These are phyloP conservation scores for Hemisphaericaspora subhashii DNA, from an alignment of 1,139 yeast genomes.

Conservation along the genomic window DNA sequence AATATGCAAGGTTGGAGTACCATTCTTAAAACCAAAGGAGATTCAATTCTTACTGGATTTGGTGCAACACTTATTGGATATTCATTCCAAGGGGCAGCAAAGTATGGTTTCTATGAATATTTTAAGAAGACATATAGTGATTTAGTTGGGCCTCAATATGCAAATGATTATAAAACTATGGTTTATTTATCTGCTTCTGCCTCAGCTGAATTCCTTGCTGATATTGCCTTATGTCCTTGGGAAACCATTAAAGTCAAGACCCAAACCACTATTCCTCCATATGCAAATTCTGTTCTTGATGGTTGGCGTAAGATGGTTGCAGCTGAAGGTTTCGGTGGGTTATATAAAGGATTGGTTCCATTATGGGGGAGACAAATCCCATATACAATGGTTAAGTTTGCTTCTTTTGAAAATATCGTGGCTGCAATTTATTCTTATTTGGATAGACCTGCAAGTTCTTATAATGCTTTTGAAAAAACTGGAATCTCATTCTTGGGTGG, in stretches of 20 bases:
- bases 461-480: slow-evolving; percentile 65
- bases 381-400: slow-evolving; percentile 94
- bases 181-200: slow-evolving; percentile 85
- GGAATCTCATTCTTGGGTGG: slow-evolving; percentile 94
- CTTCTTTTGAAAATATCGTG: slow-evolving; percentile 88
- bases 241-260: slow-evolving; percentile 92
- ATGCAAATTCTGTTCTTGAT: slow-evolving; percentile 58
- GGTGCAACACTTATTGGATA: slow-evolving; percentile 93
- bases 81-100: slow-evolving; percentile 93
- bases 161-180: slow-evolving; percentile 67
- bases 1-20: slow-evolving; percentile 77
- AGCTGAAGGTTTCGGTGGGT: slow-evolving; percentile 66
- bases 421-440: slow-evolving; percentile 61
- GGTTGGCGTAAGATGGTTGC: slow-evolving; percentile 69
- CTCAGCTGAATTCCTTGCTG: slow-evolving; percentile 90
- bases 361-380: slow-evolving; percentile 95
- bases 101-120: slow-evolving; percentile 89
- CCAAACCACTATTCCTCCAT: slow-evolving; percentile 89
- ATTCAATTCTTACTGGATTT: slow-evolving; percentile 78
- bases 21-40: slow-evolving; percentile 73
- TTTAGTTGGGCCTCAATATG: slow-evolving; percentile 62
- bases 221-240: slow-evolving; percentile 83
- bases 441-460: slow-evolving; percentile 42
- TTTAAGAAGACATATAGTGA: slow-evolving; percentile 79
- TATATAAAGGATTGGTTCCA: slow-evolving; percentile 86